These are phyloP conservation scores for Zarea fungicola DNA, from an alignment of 2,329 filamentous ascomycete genomes.

Conservation along the genomic window DNA sequence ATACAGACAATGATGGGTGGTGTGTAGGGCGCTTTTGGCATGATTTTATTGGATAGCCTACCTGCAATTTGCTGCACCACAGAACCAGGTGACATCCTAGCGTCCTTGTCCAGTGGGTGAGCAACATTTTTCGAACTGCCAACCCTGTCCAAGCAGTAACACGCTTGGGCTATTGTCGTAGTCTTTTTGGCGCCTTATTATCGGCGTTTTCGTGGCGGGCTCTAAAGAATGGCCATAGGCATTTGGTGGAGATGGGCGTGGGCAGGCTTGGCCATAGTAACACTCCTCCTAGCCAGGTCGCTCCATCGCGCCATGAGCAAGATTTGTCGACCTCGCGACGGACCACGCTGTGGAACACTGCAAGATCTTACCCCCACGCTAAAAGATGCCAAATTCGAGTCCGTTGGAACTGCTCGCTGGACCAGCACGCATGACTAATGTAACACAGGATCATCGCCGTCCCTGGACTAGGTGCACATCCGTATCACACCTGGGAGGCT, in stretches of 20 bases:
- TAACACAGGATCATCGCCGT: slow-evolving; percentile 18
- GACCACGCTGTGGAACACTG: slow-evolving; percentile 2
- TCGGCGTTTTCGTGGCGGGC: neutral
- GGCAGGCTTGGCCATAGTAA: neutral
- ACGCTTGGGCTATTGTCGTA: neutral
- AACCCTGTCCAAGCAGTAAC: neutral
- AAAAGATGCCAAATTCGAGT: slow-evolving; percentile 15
- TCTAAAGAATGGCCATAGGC: neutral
- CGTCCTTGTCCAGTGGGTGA: neutral
- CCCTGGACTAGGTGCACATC: slow-evolving; percentile 18
- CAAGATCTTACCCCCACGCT: neutral
- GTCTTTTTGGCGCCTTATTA: neutral
- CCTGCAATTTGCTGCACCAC: neutral
- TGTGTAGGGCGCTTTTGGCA: neutral
- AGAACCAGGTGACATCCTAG: neutral
- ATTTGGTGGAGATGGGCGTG: neutral
- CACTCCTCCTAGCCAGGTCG: neutral
- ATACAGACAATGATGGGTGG: neutral
- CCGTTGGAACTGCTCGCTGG: neutral
- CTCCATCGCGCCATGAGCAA: neutral
- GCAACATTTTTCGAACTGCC: neutral
- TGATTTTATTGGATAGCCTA: neutral
- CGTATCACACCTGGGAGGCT: slow-evolving; percentile 17
- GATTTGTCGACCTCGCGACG: neutral
- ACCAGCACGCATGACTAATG: neutral